These are phyloP conservation scores for Paraphoma chrysanthemicola DNA, from an alignment of 2,329 filamentous ascomycete genomes.

Conservation along the genomic window DNA sequence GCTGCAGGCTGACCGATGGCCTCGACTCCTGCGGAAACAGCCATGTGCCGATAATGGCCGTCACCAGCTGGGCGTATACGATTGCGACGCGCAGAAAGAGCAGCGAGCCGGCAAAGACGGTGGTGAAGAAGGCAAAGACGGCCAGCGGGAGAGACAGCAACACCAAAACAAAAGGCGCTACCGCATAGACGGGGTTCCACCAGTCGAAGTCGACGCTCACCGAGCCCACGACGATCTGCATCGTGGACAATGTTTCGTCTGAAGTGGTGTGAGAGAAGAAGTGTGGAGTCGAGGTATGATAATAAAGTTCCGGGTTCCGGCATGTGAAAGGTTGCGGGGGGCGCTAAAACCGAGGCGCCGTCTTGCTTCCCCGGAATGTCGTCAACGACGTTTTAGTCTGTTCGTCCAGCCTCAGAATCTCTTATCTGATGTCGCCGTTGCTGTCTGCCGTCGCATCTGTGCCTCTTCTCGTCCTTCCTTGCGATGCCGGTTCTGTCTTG, in stretches of 20 bases:
- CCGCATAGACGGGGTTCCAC: constrained; percentile 41
- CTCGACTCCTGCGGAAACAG: constrained; percentile 36
- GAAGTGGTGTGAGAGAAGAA: background rate
- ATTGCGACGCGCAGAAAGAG: constrained; percentile 49
- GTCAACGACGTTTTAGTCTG: background rate
- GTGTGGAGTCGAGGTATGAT: background rate
- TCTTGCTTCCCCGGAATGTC: background rate
- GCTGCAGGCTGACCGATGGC: constrained; percentile 10
- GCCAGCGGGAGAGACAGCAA: constrained; percentile 48
- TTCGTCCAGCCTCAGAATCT: background rate
- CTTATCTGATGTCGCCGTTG: too few relatives aligned
- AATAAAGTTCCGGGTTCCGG: background rate
- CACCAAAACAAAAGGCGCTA: constrained; percentile 47
- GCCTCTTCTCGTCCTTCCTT: too few relatives aligned
- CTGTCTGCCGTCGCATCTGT: too few relatives aligned
- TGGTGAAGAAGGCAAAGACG: constrained; percentile 48
- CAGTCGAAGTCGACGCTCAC: constrained; percentile 22
- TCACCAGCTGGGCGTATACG: constrained; percentile 52
- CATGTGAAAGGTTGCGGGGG: constrained; percentile 29
- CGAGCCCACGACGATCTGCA: constrained; percentile 21
- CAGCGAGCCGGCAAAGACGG: constrained; percentile 46
- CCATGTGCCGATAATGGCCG: constrained; percentile 49
- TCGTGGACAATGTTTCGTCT: constrained; percentile 3
- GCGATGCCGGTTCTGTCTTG: too few relatives aligned
- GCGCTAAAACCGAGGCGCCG: constrained; percentile 11